Percentiles rank a stretch among this genome's conserved stretches.
Conservation (phyloP, 2,329 filamentous ascomycete species). For the Aphanocladium album region DNA sequence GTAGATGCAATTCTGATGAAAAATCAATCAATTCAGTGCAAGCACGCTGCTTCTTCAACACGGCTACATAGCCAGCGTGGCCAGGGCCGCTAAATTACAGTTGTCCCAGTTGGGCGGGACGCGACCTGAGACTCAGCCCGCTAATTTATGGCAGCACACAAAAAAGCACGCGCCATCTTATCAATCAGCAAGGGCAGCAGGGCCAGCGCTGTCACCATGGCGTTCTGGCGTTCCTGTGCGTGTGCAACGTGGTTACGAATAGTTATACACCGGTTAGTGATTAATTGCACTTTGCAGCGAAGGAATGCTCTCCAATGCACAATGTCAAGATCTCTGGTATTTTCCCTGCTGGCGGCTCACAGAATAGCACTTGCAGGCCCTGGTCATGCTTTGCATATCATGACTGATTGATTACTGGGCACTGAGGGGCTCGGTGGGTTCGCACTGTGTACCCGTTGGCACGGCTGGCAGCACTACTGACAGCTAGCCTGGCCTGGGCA, state of each 20-base stretch:
- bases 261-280: background rate
- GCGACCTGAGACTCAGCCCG: background rate
- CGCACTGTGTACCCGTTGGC: background rate
- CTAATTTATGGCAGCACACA: background rate
- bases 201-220: too few relatives aligned
- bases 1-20: too few relatives aligned
- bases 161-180: conserved; percentile 7
- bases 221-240: background rate
- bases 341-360: background rate
- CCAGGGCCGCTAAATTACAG: background rate
- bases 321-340: background rate
- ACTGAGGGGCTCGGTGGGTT: background rate
- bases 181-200: conserved; percentile 2
- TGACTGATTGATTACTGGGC: conserved; percentile 10
- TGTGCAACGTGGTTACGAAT: background rate
- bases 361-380: background rate
- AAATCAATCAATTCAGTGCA: too few relatives aligned
- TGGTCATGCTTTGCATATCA: conserved; percentile 9
- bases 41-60: too few relatives aligned
- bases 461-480: background rate
- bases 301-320: background rate
- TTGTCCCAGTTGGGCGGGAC: background rate
- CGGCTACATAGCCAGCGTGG: too few relatives aligned
- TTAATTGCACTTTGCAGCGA: background rate
- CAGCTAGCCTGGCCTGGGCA: background rate